phyloP scores from a whole-genome alignment of 2,329 filamentous ascomycete genomes.

The Exophiala sp. region DNA sequence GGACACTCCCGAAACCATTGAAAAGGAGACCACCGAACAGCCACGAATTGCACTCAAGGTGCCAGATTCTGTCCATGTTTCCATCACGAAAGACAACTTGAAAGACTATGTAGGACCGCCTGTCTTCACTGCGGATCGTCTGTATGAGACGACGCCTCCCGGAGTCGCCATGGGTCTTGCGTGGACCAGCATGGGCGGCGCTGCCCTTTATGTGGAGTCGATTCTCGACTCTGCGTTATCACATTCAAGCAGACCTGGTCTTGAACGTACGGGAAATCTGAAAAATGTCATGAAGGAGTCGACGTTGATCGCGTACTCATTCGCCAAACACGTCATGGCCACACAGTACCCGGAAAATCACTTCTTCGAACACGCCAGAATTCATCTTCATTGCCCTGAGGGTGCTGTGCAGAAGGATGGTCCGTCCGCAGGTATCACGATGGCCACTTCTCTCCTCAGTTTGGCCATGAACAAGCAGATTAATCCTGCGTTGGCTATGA shows the following conservation, averaged over 20 bases:
- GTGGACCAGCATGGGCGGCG: conserved; percentile 96
- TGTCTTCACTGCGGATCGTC: conserved; percentile 88
- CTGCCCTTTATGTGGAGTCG: conserved; percentile 94
- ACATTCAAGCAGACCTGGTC: conserved; percentile 67
- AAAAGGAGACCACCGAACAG: conserved; percentile 58
- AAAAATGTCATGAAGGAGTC: conserved; percentile 99
- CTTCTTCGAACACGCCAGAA: conserved; percentile 93
- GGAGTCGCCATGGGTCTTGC: conserved; percentile 97
- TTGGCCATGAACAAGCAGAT: conserved; percentile 76
- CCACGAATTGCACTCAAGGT: conserved; percentile 77
- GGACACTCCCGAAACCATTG: conserved; percentile 57
- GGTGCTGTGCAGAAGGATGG: conserved; percentile 93
- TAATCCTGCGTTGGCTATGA: conserved; percentile 91
- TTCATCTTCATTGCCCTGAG: conserved; percentile 95
- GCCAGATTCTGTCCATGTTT: conserved; percentile 80
- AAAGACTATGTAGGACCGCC: conserved; percentile 97
- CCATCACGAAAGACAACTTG: conserved; percentile 81
- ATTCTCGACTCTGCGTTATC: conserved; percentile 83
- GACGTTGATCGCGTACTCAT: conserved; percentile 90
- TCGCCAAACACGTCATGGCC: conserved; percentile 84
- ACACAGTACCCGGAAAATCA: conserved; percentile 81
- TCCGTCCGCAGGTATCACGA: conserved; percentile 90
- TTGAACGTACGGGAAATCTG: conserved; percentile 92
- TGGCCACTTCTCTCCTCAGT: conserved; percentile 89
- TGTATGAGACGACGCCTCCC: conserved; percentile 89